Conservation (phyloP, 495 filamentous ascomycete genomes). For the Collariella sp. region DNA sequence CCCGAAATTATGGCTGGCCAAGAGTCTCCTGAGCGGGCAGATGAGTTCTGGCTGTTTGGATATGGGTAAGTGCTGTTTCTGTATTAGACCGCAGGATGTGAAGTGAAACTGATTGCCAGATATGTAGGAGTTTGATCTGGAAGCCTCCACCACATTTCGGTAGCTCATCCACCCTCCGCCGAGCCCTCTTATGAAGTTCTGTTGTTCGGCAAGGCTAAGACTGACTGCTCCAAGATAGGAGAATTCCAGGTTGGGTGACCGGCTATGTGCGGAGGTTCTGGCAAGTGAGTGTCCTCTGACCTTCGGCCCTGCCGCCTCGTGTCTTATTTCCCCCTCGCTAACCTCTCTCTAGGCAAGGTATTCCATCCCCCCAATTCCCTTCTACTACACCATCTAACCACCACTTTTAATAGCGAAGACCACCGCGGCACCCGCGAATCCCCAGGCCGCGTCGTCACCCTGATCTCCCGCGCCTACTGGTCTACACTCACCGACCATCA, state of each 20-base stretch:
- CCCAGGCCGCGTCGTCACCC: conserved; percentile 86
- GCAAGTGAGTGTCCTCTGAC: conserved; percentile 68
- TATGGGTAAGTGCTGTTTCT: conserved; percentile 60
- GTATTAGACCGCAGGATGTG: not conserved
- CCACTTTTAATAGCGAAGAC: conserved; percentile 56
- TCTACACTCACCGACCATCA: conserved; percentile 64
- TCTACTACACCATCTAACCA: not conserved
- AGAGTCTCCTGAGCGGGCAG: conserved; percentile 11
- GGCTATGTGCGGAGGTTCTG: conserved; percentile 96
- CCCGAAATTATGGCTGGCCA: conserved; percentile 17
- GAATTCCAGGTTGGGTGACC: conserved; percentile 83
- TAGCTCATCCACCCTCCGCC: conserved; percentile 31
- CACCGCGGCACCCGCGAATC: conserved; percentile 83
- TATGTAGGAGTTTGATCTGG: conserved; percentile 83
- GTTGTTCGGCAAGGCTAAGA: conserved; percentile 4
- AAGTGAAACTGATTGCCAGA: conserved; percentile 21
- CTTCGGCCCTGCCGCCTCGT: conserved; percentile 3
- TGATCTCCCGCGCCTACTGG: conserved; percentile 79
- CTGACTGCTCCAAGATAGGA: conserved; percentile 51
- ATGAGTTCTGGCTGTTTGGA: conserved; percentile 82
- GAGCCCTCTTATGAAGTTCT: not conserved
- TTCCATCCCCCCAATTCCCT: not conserved
- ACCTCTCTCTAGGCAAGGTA: conserved; percentile 49
- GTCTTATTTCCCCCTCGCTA: conserved; percentile 10
- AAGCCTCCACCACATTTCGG: conserved; percentile 95